Evolutionary conservation across 2,329 filamentous ascomycete species (phyloP), one percentile per base, ranked within the genome.

Genomic region (Pyrenochaeta sp.): DNA sequence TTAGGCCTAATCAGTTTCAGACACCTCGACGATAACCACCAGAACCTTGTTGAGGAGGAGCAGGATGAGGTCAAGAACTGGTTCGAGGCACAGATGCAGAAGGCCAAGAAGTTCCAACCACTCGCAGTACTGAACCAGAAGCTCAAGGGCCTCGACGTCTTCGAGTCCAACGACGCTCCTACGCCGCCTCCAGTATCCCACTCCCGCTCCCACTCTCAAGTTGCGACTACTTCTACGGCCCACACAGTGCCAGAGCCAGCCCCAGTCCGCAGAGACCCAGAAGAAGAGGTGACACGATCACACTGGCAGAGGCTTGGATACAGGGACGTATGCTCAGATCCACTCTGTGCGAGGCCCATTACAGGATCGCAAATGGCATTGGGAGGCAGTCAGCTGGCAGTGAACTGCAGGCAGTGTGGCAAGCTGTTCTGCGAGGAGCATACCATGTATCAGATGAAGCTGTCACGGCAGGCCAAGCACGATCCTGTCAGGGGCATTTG

Each of bases 381-480:
- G 5, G 93, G 92, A 0, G 85, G 90, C 2, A 85, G 91, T 6
- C 93, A 91, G 69, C 92, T 93, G 19, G 93, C 85, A 70, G 89
- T 99, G 69, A 97, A 99, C 76, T 99, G 95, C 78, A 86, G 95
- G 62, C 92, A 93, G 62, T 99, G 95, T 72, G 95, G 95, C 6
- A 90, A 90, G 68, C 81, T 99, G 40, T 99, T 98, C 75, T 99
- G 95, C 78, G 95, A 98, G 73, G 91, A 94, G 68, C 95, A 99
- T 76, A 98, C 95, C 51, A 97, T 99, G 93, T 99, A 98, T 74
- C 94, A 99, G 81, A 98, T 98, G 91, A 97, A 96, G 82, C 84
- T 99, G 10, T 97, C 93, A 8, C 85, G 93, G 53, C 90, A 93
- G 30, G 95, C 95, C 3, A 86, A 89, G 57, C 92, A 97, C 78